Evolutionary conservation across 2,329 filamentous ascomycete species (phyloP).

Genomic region (Fusarium brachygibbosum): DNA sequence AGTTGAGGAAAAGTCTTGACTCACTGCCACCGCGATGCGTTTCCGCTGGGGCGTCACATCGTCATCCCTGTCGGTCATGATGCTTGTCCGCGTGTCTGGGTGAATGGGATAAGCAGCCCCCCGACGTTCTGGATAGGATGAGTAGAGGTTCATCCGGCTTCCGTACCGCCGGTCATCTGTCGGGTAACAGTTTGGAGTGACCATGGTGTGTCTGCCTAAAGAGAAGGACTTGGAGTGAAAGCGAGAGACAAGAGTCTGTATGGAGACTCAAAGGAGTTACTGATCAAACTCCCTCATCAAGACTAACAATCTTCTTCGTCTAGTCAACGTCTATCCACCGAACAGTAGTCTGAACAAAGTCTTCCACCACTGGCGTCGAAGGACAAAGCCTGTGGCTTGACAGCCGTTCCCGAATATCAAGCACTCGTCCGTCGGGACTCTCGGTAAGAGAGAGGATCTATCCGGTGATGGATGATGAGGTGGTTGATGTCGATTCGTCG

Average conservation of each 20-base stretch:
- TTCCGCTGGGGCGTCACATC: constrained; percentile 65
- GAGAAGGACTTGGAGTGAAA: constrained; percentile 1
- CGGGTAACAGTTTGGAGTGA: constrained; percentile 40
- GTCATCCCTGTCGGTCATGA: constrained; percentile 53
- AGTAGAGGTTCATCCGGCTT: constrained; percentile 33
- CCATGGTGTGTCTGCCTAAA: constrained; percentile 34
- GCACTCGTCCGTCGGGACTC: constrained; percentile 34
- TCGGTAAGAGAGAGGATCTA: constrained; percentile 22
- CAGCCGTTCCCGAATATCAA: constrained; percentile 26
- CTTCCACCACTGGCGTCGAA: not conserved
- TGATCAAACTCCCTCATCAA: constrained; percentile 31
- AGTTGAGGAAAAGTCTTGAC: constrained; percentile 45
- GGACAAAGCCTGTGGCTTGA: constrained; percentile 22
- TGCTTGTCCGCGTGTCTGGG: constrained; percentile 34
- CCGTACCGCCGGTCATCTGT: constrained; percentile 39
- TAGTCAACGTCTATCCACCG: constrained; percentile 4
- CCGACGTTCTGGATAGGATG: constrained; percentile 46
- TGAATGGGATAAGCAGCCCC: constrained; percentile 32
- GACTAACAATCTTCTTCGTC: constrained; percentile 7
- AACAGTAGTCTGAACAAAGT: constrained; percentile 2
- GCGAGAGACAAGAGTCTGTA: constrained; percentile 10
- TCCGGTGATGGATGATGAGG: constrained; percentile 1
- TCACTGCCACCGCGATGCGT: constrained; percentile 71
- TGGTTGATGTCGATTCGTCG: constrained; percentile 8
- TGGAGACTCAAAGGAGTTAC: constrained; percentile 3